Evolutionary conservation across 2,329 filamentous ascomycete species (phyloP).

Genomic region (Xylaria sp.): DNA sequence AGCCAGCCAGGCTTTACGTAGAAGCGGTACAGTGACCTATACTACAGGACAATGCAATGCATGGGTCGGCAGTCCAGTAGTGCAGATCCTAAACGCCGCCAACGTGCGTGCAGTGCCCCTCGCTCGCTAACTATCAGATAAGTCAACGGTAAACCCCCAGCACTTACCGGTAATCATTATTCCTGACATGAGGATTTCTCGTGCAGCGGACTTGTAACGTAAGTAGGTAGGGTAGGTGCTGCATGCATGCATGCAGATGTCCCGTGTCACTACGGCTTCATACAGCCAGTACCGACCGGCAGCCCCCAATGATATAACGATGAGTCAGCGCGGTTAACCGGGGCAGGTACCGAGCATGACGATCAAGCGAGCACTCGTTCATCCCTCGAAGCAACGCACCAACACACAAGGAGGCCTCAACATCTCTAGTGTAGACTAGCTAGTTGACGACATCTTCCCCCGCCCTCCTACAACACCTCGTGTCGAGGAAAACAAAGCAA

Average conservation of each 20-base stretch:
- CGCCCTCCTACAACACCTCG: neutral
- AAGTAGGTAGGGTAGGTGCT: neutral
- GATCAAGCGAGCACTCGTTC: constrained; percentile 27
- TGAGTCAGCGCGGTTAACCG: neutral
- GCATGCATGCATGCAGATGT: neutral
- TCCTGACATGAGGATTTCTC: constrained; percentile 8
- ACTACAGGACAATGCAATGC: no score
- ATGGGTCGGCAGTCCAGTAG: neutral
- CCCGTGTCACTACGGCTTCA: neutral
- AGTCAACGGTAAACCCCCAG: neutral
- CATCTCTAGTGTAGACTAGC: neutral
- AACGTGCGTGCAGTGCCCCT: constrained; percentile 28
- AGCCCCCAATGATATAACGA: neutral
- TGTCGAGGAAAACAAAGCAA: neutral
- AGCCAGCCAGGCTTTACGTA: neutral
- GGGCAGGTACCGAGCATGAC: constrained; percentile 4
- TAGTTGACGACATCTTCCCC: no score
- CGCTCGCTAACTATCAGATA: neutral
- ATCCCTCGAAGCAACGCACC: constrained; percentile 6
- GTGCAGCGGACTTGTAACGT: constrained; percentile 2
- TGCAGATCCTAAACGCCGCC: constrained; percentile 26
- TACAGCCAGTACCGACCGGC: neutral
- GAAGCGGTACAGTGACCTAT: neutral
- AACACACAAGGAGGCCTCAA: neutral
- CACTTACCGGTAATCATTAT: constrained; percentile 2